phyloP scores from a whole-genome alignment of 768 basidiomycete species.

The Lenzites betulinus region DNA sequence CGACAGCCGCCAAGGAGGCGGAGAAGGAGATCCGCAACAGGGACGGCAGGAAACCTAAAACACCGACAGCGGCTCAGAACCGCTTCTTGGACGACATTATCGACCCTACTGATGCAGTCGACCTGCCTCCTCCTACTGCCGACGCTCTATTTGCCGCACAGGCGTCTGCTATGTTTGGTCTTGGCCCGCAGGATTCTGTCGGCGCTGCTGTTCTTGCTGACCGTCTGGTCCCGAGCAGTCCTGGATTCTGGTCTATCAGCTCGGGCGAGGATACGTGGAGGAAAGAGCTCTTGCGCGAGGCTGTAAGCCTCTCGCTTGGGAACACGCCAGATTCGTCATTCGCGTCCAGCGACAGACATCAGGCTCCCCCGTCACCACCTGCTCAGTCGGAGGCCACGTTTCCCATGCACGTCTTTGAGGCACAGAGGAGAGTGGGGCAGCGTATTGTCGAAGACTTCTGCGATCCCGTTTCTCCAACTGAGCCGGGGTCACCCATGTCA shows the following conservation, averaged over 20 bases:
- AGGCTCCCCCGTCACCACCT: constrained; percentile 13
- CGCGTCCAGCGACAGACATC: constrained; percentile 30
- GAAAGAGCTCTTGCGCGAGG: constrained; percentile 72
- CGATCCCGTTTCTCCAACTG: not conserved
- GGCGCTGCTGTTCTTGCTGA: constrained; percentile 79
- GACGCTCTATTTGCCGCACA: constrained; percentile 75
- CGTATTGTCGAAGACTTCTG: constrained; percentile 16
- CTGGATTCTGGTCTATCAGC: constrained; percentile 57
- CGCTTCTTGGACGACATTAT: constrained; percentile 58
- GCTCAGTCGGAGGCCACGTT: constrained; percentile 20
- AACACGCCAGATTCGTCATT: constrained; percentile 51
- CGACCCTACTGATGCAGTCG: constrained; percentile 84
- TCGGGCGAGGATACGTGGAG: constrained; percentile 71
- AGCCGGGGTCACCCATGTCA: not conserved
- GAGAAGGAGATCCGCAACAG: constrained; percentile 70
- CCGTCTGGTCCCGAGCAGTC: constrained; percentile 62
- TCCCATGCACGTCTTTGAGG: not conserved
- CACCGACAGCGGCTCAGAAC: constrained; percentile 40
- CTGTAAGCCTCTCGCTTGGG: constrained; percentile 75
- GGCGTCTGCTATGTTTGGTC: constrained; percentile 68
- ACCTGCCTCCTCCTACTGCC: constrained; percentile 69
- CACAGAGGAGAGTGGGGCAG: constrained; percentile 11
- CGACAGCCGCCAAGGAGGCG: constrained; percentile 70
- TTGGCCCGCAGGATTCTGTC: constrained; percentile 74
- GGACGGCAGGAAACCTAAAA: constrained; percentile 47